Base-by-base conservation (phyloP, 2,329 filamentous ascomycete species). In the Phyllosticta capitalensis region DNA sequence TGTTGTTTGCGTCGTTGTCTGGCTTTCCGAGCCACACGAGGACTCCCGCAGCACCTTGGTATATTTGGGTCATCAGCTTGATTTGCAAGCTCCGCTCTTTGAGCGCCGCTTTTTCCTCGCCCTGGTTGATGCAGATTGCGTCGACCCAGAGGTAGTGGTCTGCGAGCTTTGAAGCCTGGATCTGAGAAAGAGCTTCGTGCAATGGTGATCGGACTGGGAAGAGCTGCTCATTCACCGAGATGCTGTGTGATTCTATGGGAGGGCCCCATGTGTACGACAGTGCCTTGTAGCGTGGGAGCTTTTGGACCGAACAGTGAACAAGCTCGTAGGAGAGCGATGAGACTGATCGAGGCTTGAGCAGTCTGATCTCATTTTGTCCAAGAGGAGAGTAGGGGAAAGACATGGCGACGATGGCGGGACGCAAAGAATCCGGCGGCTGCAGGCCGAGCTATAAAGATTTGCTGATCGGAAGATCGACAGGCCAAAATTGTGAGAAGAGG, bases 21-120 rank as follows among this genome's bases (percentile, higher is more conserved):
- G 52, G 58, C n/a, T 63, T 55, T 6, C 69, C 68, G 3, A 71
- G 61, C 69, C 69, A 72, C 7, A 67, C 62, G 19, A 68, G 38
- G 9, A 68, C 65, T 19, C 61, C 59, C 2, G 59, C 14, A 9
- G 67, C 66, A 19, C 56, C 26, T 28, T 63, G 54, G 59, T 66
- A 73, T 52, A 72, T 71, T 3, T 66, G 48, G 21, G 62, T 64
- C 67, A 70, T 70, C 26, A 65, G 59, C 7, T 60, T 33, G 0
- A 71, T 61, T 55, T 71, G 67, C 6, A 59, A 52, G 20, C 26
- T 62, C 38, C 64, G 67, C 58, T 70, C 68, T 2, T 20, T 26
- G 5, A 60, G 6, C 10, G n/a, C 60, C 70, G 67, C 53, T 71
- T 61, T 55, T 70, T 67, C 55, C 66, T 69, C 9, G n/a, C n/a